Conservation (phyloP, 805 yeast genomes). For the Candida morakotiae region DNA sequence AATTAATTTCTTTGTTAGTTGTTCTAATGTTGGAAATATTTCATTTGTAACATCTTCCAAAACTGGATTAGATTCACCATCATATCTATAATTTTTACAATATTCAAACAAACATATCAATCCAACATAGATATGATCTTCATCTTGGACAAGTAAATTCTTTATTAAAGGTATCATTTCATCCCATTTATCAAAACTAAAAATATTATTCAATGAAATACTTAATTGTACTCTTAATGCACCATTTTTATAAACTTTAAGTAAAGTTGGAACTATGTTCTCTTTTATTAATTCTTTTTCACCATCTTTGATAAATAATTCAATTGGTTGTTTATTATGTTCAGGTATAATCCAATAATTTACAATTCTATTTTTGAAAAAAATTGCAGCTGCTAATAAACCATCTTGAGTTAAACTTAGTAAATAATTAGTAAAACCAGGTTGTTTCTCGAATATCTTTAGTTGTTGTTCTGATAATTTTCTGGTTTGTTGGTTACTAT, state of each 20-base stretch:
- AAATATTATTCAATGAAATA: conserved; percentile 51
- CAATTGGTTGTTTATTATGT: conserved; percentile 16
- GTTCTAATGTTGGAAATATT: conserved; percentile 35
- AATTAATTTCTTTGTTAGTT: conserved; percentile 24
- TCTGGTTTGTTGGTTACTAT: conserved; percentile 45
- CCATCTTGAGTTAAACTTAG: conserved; percentile 47
- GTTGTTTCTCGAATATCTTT: conserved; percentile 47
- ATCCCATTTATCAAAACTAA: conserved; percentile 46
- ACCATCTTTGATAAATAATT: conserved; percentile 21
- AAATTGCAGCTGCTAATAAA: conserved; percentile 36
- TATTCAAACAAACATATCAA: conserved; percentile 38
- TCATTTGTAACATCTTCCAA: conserved; percentile 34
- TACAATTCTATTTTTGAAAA: conserved; percentile 39
- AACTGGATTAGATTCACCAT: conserved; percentile 47
- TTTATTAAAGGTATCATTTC: conserved; percentile 31
- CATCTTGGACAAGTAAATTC: conserved; percentile 30
- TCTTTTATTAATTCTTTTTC: conserved; percentile 42
- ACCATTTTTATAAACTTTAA: conserved; percentile 28
- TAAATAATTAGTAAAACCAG: conserved; percentile 55
- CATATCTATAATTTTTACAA: conserved; percentile 37
- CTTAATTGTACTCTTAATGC: conserved; percentile 53
- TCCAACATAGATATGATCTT: conserved; percentile 38
- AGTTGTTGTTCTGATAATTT: conserved; percentile 53
- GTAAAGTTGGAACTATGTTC: conserved; percentile 39
- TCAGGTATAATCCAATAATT: conserved; percentile 37